These are phyloP conservation scores for Cucurbita pepo DNA, from an alignment of 306 rosid species.

Conservation along the genomic window DNA sequence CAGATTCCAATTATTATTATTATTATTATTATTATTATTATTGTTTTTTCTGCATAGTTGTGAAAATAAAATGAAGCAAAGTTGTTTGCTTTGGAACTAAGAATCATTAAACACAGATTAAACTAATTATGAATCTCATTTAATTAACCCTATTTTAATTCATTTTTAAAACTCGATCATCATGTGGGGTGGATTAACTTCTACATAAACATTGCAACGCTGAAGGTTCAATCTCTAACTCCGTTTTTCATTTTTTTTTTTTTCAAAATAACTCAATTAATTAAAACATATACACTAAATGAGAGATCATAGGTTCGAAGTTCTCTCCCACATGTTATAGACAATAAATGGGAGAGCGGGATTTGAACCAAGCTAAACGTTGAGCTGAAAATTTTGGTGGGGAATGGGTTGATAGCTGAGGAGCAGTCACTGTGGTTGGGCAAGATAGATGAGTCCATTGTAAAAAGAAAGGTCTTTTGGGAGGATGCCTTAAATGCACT, in stretches of 20 bases:
- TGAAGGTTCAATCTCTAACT: no score
- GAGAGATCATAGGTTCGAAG: no score
- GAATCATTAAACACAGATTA: not conserved
- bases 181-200: not conserved
- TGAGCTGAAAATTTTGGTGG: not conserved
- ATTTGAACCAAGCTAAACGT: not conserved
- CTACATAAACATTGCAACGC: no score
- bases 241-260: no score
- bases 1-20: slow-evolving; percentile 3
- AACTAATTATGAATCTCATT: not conserved
- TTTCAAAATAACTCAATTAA: no score
- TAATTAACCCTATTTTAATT: not conserved
- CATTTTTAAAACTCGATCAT: not conserved
- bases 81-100: not conserved
- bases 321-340: no score
- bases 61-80: not conserved
- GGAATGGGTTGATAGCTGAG: not conserved
- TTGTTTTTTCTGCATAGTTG: not conserved
- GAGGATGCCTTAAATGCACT: slow-evolving; percentile 1
- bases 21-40: not conserved
- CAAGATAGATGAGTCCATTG: not conserved
- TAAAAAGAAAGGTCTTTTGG: not conserved
- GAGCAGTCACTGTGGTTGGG: not conserved
- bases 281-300: no score
- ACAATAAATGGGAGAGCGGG: no score